Evolutionary conservation across 345 rosid genomes (phyloP).

Genomic region (Anacardium occidentale): DNA sequence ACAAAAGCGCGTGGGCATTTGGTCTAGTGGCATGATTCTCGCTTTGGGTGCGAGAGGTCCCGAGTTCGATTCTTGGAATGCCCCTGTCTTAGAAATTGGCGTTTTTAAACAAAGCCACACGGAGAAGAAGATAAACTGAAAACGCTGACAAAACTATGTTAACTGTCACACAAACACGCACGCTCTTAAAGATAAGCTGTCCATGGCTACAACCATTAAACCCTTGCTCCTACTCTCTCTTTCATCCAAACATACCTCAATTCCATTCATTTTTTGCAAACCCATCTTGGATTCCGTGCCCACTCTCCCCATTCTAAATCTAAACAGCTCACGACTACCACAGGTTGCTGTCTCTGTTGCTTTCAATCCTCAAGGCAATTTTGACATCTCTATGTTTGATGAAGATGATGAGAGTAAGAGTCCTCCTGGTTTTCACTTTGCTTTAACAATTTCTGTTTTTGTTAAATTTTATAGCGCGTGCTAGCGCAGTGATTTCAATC

Average conservation of each 20-base stretch:
- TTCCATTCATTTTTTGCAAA: conserved; percentile 36
- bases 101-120: conserved; percentile 16
- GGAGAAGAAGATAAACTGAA: conserved; percentile 1
- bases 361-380: conserved; percentile 85
- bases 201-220: conserved; percentile 39
- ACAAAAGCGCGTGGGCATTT: too few species aligned
- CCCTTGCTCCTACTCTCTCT: conserved; percentile 38
- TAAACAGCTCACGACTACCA: conserved; percentile 23
- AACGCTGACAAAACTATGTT: background rate
- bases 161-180: background rate
- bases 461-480: too few species aligned
- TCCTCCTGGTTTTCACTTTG: background rate
- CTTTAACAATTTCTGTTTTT: too few species aligned
- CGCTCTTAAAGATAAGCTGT: background rate
- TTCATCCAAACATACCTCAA: conserved; percentile 19
- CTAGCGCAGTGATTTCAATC: too few species aligned
- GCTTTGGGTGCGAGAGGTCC: conserved; percentile 88
- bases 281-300: conserved; percentile 27
- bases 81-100: background rate
- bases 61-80: conserved; percentile 25
- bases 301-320: background rate
- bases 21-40: conserved; percentile 14
- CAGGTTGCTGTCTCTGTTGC: conserved; percentile 56
- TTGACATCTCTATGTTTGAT: conserved; percentile 57
- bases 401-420: conserved; percentile 44